These are phyloP conservation scores for Thalassiosira mediterranea DNA, from an alignment of 352 stramenopile genomes.

Conservation along the genomic window DNA sequence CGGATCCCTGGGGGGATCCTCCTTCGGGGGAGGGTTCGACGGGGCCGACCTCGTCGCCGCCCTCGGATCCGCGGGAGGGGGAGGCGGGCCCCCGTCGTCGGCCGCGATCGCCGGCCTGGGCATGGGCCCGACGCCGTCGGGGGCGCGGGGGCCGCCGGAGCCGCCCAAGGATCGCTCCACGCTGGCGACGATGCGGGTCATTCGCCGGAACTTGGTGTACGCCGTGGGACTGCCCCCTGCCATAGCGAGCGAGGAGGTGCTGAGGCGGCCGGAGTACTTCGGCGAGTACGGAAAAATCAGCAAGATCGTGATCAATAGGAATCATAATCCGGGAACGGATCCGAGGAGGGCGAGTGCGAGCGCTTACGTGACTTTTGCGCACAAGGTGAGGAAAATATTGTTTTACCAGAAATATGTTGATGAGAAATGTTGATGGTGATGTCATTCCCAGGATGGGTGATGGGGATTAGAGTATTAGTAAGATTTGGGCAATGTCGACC, in stretches of 20 bases:
- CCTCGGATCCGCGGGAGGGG: constrained; percentile 13
- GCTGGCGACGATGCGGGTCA: constrained; percentile 84
- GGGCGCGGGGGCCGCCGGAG: constrained; percentile 51
- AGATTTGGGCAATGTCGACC: too few species aligned
- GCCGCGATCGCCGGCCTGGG: too few species aligned
- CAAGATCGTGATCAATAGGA: constrained; percentile 86
- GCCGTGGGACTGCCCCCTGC: constrained; percentile 78
- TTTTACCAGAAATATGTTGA: constrained; percentile 5
- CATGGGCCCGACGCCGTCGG: too few species aligned
- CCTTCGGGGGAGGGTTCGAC: constrained; percentile 32
- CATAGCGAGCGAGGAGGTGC: constrained; percentile 76
- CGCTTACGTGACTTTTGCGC: constrained; percentile 84
- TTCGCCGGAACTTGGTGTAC: constrained; percentile 85
- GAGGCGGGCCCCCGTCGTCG: too few species aligned
- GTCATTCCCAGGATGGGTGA: background rate
- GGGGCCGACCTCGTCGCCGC: constrained; percentile 53
- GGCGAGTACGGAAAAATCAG: constrained; percentile 84
- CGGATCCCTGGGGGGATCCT: constrained; percentile 13
- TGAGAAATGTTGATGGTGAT: background rate
- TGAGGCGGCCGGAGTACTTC: constrained; percentile 83
- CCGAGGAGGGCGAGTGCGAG: constrained; percentile 71
- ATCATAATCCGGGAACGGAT: constrained; percentile 73
- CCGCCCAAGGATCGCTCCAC: constrained; percentile 80
- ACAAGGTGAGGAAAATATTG: constrained; percentile 67
- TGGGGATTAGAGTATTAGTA: background rate